Conservation (phyloP, 805 yeast genomes). For the Saccharomycodes ludwigii region DNA sequence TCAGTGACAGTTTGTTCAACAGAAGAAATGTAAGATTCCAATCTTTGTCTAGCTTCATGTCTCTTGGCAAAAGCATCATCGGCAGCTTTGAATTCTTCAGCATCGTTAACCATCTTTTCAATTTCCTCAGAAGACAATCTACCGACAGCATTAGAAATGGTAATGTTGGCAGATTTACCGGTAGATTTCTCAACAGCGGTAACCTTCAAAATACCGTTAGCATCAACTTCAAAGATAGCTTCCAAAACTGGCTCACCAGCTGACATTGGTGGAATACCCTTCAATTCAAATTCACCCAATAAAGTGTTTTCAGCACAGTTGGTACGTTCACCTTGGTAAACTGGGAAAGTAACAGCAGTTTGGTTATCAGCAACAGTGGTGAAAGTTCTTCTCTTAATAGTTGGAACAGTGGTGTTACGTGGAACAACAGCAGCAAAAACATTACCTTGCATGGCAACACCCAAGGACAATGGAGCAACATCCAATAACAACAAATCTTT, state of each 20-base stretch:
- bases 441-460: conserved; percentile 99
- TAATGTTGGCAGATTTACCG: conserved; percentile 43
- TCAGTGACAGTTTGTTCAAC: conserved; percentile 94
- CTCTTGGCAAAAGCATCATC: conserved; percentile 99
- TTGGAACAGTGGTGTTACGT: conserved; percentile 99
- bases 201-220: conserved; percentile 98
- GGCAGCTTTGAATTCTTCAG: conserved; percentile 97
- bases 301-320: conserved; percentile 95
- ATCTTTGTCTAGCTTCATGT: conserved; percentile 98
- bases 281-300: conserved; percentile 97
- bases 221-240: conserved; percentile 98
- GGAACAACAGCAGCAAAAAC: conserved; percentile 98
- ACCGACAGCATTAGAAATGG: conserved; percentile 44
- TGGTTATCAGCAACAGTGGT: conserved; percentile 98
- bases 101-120: conserved; percentile 97
- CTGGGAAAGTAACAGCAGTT: conserved; percentile 98
- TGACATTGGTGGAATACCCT: conserved; percentile 95
- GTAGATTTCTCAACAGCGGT: conserved; percentile 98
- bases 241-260: conserved; percentile 99
- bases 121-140: conserved; percentile 93
- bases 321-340: conserved; percentile 99
- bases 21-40: conserved; percentile 95
- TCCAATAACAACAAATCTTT: conserved; percentile 91
- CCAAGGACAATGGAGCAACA: conserved; percentile 96
- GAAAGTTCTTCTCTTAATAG: conserved; percentile 97